A percentile compares a stretch with the other conserved stretches of the same genome.
Evolutionary conservation across 495 filamentous ascomycete genomes (phyloP).

Genomic region (Trichoderma gamsii): DNA sequence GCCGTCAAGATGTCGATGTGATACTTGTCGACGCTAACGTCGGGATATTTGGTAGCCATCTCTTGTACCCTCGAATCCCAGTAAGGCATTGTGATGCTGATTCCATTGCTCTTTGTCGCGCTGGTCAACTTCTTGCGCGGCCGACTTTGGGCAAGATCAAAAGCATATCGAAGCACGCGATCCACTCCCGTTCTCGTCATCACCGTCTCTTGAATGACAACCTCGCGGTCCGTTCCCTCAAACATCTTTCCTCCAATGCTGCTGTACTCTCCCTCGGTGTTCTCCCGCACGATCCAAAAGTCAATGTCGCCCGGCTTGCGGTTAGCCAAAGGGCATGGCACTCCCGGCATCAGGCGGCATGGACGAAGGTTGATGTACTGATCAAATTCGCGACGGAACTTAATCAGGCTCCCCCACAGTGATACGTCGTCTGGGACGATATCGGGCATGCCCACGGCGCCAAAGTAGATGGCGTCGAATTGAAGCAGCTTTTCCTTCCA

Average conservation of each 20-base stretch:
- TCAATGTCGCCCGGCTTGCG: slow-evolving; percentile 61
- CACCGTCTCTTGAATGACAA: slow-evolving; percentile 56
- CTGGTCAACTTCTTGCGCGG: slow-evolving; percentile 69
- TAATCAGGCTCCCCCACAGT: slow-evolving; percentile 55
- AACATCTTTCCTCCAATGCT: slow-evolving; percentile 30
- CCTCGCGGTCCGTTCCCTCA: slow-evolving; percentile 63
- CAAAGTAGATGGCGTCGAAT: slow-evolving; percentile 33
- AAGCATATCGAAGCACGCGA: slow-evolving; percentile 67
- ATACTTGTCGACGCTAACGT: slow-evolving; percentile 65
- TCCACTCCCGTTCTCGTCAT: slow-evolving; percentile 74
- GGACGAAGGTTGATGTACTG: slow-evolving; percentile 83
- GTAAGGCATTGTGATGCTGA: slow-evolving; percentile 72
- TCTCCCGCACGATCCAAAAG: slow-evolving; percentile 81
- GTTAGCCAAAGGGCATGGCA: slow-evolving; percentile 61
- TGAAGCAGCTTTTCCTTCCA: slow-evolving; percentile 25
- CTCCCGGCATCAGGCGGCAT: slow-evolving; percentile 71
- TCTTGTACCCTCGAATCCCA: slow-evolving; percentile 68
- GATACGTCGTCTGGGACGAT: slow-evolving; percentile 28
- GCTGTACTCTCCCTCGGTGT: slow-evolving; percentile 82
- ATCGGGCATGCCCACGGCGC: slow-evolving; percentile 30
- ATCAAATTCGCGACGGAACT: slow-evolving; percentile 72
- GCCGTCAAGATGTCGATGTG: slow-evolving; percentile 79
- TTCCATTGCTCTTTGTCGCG: slow-evolving; percentile 78
- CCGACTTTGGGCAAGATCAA: slow-evolving; percentile 64
- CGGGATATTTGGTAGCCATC: slow-evolving; percentile 65